Percentiles rank a stretch among this genome's conserved stretches.
These are phyloP conservation scores for Sporothrix dimorphospora DNA, from an alignment of 2,329 filamentous ascomycete species.

Conservation along the genomic window DNA sequence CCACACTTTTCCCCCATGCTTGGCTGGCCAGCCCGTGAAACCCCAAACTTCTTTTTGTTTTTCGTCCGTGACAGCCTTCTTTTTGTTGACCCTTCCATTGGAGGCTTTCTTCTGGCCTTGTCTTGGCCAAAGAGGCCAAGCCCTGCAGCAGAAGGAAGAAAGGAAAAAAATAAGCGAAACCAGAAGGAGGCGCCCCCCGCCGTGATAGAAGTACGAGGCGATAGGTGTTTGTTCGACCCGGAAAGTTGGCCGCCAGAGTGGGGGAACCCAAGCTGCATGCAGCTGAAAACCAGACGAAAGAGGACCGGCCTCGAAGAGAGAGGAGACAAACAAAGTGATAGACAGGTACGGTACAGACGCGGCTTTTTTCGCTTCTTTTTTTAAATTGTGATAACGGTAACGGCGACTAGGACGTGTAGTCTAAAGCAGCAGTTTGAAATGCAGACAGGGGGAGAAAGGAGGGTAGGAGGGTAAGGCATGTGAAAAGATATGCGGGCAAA, in stretches of 20 bases:
- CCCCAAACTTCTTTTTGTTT: not conserved
- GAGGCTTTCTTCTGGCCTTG: not conserved
- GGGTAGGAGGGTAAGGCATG: not conserved
- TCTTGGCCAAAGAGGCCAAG: not conserved
- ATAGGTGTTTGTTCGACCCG: not conserved
- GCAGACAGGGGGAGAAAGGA: not conserved
- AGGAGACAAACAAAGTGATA: not conserved
- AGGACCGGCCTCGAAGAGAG: not conserved
- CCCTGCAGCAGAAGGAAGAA: not conserved
- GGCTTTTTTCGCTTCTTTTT: not conserved
- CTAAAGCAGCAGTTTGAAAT: not conserved
- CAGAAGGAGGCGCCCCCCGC: too few relatives aligned
- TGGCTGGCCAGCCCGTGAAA: not conserved
- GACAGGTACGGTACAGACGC: not conserved
- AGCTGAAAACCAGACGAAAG: not conserved
- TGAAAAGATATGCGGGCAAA: not conserved
- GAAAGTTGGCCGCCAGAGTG: not conserved
- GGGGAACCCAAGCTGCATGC: not conserved
- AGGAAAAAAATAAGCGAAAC: not conserved
- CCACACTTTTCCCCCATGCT: constrained; percentile 2
- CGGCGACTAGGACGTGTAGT: not conserved
- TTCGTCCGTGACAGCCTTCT: not conserved
- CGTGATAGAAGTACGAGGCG: not conserved
- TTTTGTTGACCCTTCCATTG: not conserved
- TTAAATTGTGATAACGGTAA: not conserved